These are phyloP conservation scores for Leptoxyphium fumago DNA, from an alignment of 2,329 filamentous ascomycete genomes.

Conservation along the genomic window DNA sequence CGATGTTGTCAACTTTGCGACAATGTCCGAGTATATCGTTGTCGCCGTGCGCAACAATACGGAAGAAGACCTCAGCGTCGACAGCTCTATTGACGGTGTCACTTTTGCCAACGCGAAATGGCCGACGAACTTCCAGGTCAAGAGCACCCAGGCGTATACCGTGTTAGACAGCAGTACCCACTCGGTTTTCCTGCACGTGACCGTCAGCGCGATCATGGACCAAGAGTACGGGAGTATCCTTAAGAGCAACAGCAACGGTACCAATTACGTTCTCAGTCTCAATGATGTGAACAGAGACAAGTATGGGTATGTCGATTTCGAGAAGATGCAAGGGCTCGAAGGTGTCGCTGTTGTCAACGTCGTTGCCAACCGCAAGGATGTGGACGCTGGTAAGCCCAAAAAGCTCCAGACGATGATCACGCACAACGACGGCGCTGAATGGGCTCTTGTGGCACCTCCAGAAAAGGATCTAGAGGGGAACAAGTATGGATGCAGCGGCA, in stretches of 20 bases:
- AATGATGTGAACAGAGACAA: constrained; percentile 67
- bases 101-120: constrained; percentile 74
- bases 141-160: constrained; percentile 72
- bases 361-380: constrained; percentile 57
- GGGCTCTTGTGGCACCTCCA: constrained; percentile 64
- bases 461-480: constrained; percentile 55
- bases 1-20: constrained; percentile 73
- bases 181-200: constrained; percentile 86
- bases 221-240: constrained; percentile 72
- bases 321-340: constrained; percentile 85
- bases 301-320: constrained; percentile 76
- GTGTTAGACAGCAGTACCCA: constrained; percentile 91
- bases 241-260: constrained; percentile 98
- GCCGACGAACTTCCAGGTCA: constrained; percentile 67
- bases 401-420: constrained; percentile 81
- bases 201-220: constrained; percentile 50
- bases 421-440: constrained; percentile 88
- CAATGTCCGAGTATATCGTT: constrained; percentile 93
- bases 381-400: constrained; percentile 52
- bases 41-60: constrained; percentile 59
- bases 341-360: constrained; percentile 79
- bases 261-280: constrained; percentile 78
- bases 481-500: constrained; percentile 50
- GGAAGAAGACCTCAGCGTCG: constrained; percentile 54
- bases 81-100: constrained; percentile 72